Conservation (phyloP, 106 monocot species). For the Posidonia australis region DNA sequence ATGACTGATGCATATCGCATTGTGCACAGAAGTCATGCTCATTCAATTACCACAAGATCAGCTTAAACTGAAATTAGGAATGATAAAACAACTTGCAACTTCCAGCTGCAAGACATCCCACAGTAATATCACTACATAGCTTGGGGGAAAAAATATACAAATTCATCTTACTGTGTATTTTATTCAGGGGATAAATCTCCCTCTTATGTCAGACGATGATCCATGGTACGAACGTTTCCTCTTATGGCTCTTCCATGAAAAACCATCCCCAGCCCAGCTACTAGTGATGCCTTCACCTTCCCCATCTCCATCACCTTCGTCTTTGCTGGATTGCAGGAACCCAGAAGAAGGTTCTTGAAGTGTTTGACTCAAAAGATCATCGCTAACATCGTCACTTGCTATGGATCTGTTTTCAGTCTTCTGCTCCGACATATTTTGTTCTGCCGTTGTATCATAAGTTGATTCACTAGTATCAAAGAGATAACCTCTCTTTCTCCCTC, state of each 20-base stretch:
- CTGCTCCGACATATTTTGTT: conserved; percentile 19
- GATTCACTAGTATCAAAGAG: conserved; percentile 19
- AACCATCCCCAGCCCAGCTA: conserved; percentile 36
- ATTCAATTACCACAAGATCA: too few relatives aligned
- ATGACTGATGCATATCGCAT: too few relatives aligned
- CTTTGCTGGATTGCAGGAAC: conserved; percentile 16
- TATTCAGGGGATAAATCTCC: conserved; percentile 1
- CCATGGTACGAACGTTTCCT: conserved; percentile 62
- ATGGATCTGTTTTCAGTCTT: conserved; percentile 11
- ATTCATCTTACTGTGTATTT: too few relatives aligned
- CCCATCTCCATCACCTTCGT: conserved; percentile 39
- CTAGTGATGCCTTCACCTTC: conserved; percentile 32
- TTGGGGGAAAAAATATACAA: too few relatives aligned
- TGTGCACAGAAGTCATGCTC: too few relatives aligned
- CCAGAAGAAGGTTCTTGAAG: conserved; percentile 15
- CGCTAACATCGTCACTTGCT: conserved; percentile 37
- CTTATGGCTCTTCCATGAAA: conserved; percentile 72
- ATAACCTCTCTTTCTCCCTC: conserved; percentile 31
- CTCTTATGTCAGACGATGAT: conserved; percentile 34
- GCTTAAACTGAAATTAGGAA: too few relatives aligned
- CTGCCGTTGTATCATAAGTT: conserved; percentile 1
- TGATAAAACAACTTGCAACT: too few relatives aligned
- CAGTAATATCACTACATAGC: too few relatives aligned
- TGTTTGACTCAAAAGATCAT: conserved; percentile 19
- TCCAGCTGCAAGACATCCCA: too few relatives aligned